A percentile compares a stretch with the other conserved stretches of the same genome.
These are phyloP conservation scores for Magnolia changhungtana DNA, from an alignment of 164 flowering plant species.

Conservation along the genomic window DNA sequence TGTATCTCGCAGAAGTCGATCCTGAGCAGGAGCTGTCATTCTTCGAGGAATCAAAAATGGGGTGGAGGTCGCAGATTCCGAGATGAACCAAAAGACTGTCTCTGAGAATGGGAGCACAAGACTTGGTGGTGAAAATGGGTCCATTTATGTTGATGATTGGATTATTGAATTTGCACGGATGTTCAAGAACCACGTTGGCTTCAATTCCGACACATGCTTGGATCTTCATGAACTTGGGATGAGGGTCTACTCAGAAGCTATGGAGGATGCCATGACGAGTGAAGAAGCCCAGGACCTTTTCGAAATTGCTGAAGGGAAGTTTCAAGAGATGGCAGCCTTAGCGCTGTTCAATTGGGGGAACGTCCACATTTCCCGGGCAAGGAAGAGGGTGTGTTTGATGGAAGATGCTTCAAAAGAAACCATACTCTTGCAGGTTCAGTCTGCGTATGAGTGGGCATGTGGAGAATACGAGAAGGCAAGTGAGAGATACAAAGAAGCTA, in stretches of 20 bases:
- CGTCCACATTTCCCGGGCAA: conserved; percentile 79
- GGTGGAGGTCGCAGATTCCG: conserved; percentile 11
- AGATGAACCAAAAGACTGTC: conserved; percentile 5
- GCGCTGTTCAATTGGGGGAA: conserved; percentile 92
- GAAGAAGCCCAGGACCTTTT: conserved; percentile 76
- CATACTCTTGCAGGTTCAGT: conserved; percentile 36
- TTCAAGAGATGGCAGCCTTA: conserved; percentile 84
- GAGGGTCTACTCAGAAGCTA: conserved; percentile 76
- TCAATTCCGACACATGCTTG: conserved; percentile 60
- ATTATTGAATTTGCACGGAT: conserved; percentile 69
- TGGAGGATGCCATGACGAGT: conserved; percentile 74
- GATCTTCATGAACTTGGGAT: conserved; percentile 78
- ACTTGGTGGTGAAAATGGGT: conserved; percentile 16
- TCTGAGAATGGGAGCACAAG: conserved; percentile 29
- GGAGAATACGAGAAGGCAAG: conserved; percentile 60
- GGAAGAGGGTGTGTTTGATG: conserved; percentile 46
- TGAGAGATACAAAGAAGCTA: conserved; percentile 60
- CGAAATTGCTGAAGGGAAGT: conserved; percentile 59
- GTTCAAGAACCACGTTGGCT: conserved; percentile 75
- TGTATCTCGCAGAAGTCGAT: conserved; percentile 61
- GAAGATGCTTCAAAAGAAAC: conserved; percentile 55
- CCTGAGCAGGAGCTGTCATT: conserved; percentile 62
- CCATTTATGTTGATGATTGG: conserved; percentile 66
- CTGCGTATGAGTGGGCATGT: conserved; percentile 67
- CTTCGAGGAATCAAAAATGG: conserved; percentile 26